Conservation (phyloP, 441 rosid species). For the Adansonia gregorii region DNA sequence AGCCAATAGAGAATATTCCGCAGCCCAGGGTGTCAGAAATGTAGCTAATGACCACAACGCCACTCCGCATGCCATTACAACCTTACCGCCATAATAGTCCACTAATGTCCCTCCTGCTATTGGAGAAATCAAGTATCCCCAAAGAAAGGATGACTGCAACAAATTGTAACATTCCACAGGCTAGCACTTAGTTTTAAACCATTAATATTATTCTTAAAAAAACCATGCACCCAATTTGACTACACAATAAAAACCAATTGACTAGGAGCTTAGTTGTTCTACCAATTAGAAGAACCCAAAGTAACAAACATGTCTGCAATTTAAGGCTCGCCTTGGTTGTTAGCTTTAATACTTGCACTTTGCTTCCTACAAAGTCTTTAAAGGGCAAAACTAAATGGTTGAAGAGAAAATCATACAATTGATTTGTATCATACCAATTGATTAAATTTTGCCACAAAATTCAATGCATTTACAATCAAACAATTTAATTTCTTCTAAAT, state of each 20-base stretch:
- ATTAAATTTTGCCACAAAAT: not conserved
- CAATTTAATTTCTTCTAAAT: not conserved
- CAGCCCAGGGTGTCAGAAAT: slow-evolving; percentile 94
- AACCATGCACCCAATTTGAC: not conserved
- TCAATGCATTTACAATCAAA: not conserved
- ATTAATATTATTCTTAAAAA: not conserved
- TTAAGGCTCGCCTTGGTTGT: not conserved
- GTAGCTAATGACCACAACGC: slow-evolving; percentile 92
- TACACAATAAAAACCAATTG: not conserved
- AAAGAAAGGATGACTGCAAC: slow-evolving; percentile 84
- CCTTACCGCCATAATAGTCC: slow-evolving; percentile 89
- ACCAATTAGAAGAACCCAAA: not conserved
- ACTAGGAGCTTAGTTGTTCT: not conserved
- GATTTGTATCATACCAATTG: not conserved
- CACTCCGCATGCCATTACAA: slow-evolving; percentile 93
- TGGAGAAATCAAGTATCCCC: slow-evolving; percentile 96
- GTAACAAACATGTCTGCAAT: not conserved
- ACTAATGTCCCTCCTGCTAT: slow-evolving; percentile 92
- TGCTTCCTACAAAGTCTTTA: not conserved
- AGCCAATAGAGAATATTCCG: slow-evolving; percentile 72
- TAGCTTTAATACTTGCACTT: not conserved
- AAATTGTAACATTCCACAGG: slow-evolving; percentile 19
- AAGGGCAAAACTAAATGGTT: not conserved
- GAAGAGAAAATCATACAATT: not conserved
- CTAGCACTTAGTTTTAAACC: not conserved